Conservation (phyloP, 345 rosid species). For the Syzygium jambos region DNA sequence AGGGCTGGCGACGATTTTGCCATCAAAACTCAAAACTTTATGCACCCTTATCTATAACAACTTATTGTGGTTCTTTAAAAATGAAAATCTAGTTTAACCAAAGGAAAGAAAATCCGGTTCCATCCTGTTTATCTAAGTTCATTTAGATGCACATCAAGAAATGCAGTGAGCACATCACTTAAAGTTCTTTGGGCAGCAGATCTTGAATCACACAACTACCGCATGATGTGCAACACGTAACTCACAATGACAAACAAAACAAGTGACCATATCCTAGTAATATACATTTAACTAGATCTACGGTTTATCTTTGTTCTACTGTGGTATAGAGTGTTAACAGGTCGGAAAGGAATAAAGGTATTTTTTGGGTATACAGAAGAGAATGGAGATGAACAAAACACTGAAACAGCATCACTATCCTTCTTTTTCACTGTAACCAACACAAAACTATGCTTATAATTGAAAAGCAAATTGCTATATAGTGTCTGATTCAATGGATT, state of each 20-base stretch:
- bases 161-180: neutral
- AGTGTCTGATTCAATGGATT: neutral
- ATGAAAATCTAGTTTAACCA: neutral
- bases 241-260: neutral
- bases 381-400: neutral
- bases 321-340: neutral
- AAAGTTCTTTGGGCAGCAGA: neutral
- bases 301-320: neutral
- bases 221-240: neutral
- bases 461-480: neutral
- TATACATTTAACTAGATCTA: neutral
- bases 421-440: neutral
- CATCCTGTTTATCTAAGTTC: neutral
- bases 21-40: neutral
- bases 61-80: neutral
- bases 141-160: neutral
- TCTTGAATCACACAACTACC: neutral
- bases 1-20: neutral
- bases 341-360: neutral
- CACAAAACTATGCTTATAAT: neutral
- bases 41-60: conserved; percentile 17
- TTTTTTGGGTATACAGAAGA: neutral
- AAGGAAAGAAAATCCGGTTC: neutral
- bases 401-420: neutral
- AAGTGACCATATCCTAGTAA: neutral